phyloP scores from a whole-genome alignment of 768 basidiomycete species.

The Phlebiopsis flavidoalba region DNA sequence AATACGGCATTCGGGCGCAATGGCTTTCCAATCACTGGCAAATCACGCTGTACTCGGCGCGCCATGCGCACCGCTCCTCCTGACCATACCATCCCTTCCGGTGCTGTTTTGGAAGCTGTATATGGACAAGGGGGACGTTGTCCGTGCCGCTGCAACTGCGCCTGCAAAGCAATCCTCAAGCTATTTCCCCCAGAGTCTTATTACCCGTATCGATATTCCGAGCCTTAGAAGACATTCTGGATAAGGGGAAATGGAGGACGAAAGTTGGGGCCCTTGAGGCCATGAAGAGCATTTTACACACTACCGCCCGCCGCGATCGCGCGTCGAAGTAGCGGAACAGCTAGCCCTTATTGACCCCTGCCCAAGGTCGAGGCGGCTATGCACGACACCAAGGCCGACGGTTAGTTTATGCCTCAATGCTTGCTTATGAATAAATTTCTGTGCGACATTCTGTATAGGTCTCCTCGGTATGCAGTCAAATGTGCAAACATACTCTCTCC shows the following conservation, averaged over 20 bases:
- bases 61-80: slow-evolving; percentile 64
- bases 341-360: slow-evolving; percentile 72
- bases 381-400: slow-evolving; percentile 96
- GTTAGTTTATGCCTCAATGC: slow-evolving; percentile 36
- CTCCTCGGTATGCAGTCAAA: slow-evolving; percentile 78
- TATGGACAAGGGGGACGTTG: slow-evolving; percentile 93
- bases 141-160: slow-evolving; percentile 73
- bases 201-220: slow-evolving; percentile 62
- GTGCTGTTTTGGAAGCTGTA: slow-evolving; percentile 77
- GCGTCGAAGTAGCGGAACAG: slow-evolving; percentile 80
- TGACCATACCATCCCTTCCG: slow-evolving; percentile 72
- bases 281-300: slow-evolving; percentile 69
- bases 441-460: slow-evolving; percentile 51
- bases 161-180: slow-evolving; percentile 81
- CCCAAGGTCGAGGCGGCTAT: slow-evolving; percentile 86
- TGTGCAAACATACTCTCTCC: slow-evolving; percentile 88
- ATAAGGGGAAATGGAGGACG: slow-evolving; percentile 87
- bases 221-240: slow-evolving; percentile 66
- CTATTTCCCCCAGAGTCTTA: slow-evolving; percentile 82
- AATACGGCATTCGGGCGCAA: slow-evolving; percentile 80
- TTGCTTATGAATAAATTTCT: background rate
- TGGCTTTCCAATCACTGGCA: slow-evolving; percentile 75
- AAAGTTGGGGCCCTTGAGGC: slow-evolving; percentile 93
- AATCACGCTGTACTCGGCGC: slow-evolving; percentile 63
- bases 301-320: slow-evolving; percentile 61